Evolutionary conservation across 495 filamentous ascomycete species (phyloP), one percentile per base, ranked within the genome.

Genomic region (Sphaerosporella brunnea): DNA sequence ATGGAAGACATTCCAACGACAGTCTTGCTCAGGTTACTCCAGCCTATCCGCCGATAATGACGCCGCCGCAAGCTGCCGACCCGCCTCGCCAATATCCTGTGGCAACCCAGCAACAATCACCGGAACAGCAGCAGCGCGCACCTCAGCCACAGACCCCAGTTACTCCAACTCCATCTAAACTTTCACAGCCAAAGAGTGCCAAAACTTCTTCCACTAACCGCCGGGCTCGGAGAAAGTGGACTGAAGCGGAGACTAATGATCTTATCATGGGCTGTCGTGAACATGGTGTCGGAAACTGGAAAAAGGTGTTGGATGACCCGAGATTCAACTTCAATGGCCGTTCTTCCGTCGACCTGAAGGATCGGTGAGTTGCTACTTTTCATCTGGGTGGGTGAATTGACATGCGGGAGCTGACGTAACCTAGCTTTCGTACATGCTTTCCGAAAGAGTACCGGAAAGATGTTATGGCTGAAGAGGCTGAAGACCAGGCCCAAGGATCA

Each of bases 261-360:
- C 61, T 84, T 23, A 66, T 81, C 23, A 69, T 69, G 49, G 79
- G 79, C n/a, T 61, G 58, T 28, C 57, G 53, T 18, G 15, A 61
- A 57, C 53, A 77, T 53, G 79, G 79, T 1, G 73, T 81, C 52
- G 79, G 79, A 3, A 80, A 74, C 52, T 84, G 79, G 79, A 82
- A 77, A 51, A 71, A 73, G 44, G 79, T 84, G 16, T 56, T 81
- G 13, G 64, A 73, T 15, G 70, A 78, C 53, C 60, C 73, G 2
- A 72, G 76, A 38, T 72, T 78, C 47, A 64, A 66, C 20, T 84
- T 84, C 55, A 69, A 78, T 53, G 66, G 68, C 37, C 66, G 79
- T 13, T 74, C 72, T 36, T 69, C 76, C 19, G 71, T 80, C n/a
- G 80, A 84, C 54, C 57, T 84, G 47, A 84, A 83, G 62, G 79